phyloP scores from a whole-genome alignment of 2,329 filamentous ascomycete genomes.

The Monascus ruber region DNA sequence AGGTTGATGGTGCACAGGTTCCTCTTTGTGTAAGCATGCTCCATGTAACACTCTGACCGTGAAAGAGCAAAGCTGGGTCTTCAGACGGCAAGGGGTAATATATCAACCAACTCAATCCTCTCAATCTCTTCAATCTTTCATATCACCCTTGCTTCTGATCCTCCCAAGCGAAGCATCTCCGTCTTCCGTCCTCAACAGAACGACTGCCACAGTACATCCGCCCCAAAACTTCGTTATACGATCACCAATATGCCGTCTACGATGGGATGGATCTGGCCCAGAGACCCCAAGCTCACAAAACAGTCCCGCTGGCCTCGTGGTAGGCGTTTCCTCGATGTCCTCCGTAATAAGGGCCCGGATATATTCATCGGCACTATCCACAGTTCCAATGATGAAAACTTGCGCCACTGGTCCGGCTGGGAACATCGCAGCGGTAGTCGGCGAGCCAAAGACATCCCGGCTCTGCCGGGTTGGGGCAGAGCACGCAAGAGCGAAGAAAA shows the following conservation, averaged over 20 bases:
- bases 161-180: too few relatives aligned
- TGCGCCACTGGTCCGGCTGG: slow-evolving; percentile 4
- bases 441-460: slow-evolving; percentile 2
- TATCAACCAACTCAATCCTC: too few relatives aligned
- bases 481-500: slow-evolving; percentile 8
- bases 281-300: slow-evolving; percentile 25
- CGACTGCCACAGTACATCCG: too few relatives aligned
- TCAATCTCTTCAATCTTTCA: too few relatives aligned
- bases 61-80: too few relatives aligned
- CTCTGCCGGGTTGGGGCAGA: slow-evolving; percentile 6
- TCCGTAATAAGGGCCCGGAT: slow-evolving; percentile 31
- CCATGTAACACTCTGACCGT: too few relatives aligned
- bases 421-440: slow-evolving; percentile 6
- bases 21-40: too few relatives aligned
- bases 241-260: not conserved
- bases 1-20: too few relatives aligned
- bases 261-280: slow-evolving; percentile 26
- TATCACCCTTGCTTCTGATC: too few relatives aligned
- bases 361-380: slow-evolving; percentile 26
- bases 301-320: slow-evolving; percentile 17
- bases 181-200: too few relatives aligned
- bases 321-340: slow-evolving; percentile 25
- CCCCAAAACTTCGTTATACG: too few relatives aligned
- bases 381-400: not conserved
- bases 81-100: too few relatives aligned